A percentile compares a stretch with the other conserved stretches of the same genome.
phyloP scores from a whole-genome alignment of 331 rosid genomes.

The Rosa hybrid region DNA sequence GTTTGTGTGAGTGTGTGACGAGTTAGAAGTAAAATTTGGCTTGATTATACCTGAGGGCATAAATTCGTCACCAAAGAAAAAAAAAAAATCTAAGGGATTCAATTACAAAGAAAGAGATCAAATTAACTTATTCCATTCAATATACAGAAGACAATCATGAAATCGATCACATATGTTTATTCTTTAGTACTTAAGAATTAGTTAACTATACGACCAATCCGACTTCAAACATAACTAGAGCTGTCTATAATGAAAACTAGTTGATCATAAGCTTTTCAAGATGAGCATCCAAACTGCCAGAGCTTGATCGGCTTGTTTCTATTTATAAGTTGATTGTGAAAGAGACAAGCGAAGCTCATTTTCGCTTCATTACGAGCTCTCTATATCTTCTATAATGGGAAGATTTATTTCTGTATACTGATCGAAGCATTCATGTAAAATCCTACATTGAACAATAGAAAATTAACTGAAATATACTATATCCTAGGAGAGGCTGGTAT shows the following conservation, averaged over 20 bases:
- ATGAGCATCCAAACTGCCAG: neutral
- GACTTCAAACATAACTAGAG: neutral
- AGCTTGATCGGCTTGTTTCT: neutral
- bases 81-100: no score
- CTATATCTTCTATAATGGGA: neutral
- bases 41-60: no score
- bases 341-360: neutral
- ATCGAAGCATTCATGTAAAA: neutral
- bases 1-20: neutral
- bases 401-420: neutral
- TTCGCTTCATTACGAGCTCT: neutral
- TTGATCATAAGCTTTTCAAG: neutral
- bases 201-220: no score
- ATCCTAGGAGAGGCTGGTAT: no score
- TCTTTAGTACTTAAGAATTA: no score
- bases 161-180: no score
- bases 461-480: no score
- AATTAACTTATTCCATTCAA: neutral
- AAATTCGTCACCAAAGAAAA: no score
- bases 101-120: neutral
- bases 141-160: no score
- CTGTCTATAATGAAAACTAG: neutral
- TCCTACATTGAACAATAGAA: no score
- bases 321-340: neutral
- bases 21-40: neutral